A percentile compares a stretch with the other conserved stretches of the same genome.
Evolutionary conservation across 2,329 filamentous ascomycete species (phyloP).

Genomic region (Botrytis sinoallii): DNA sequence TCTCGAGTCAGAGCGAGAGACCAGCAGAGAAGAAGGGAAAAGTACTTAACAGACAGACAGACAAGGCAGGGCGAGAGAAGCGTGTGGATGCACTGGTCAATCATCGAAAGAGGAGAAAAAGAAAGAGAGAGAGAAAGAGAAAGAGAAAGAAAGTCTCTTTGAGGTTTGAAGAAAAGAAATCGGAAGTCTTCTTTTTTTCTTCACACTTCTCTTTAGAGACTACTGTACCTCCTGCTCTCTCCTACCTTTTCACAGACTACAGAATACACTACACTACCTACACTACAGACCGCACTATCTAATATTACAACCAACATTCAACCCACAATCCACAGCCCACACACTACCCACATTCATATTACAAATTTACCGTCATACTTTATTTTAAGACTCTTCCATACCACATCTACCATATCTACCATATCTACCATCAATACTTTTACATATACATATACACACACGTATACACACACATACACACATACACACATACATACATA

Average conservation of each 20-base stretch:
- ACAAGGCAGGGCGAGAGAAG: neutral
- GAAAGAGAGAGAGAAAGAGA: neutral
- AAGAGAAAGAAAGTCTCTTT: conserved; percentile 7
- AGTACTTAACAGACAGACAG: neutral
- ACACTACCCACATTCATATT: neutral
- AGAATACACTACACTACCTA: neutral
- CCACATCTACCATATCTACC: no score
- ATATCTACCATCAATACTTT: neutral
- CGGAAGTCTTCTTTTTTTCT: neutral
- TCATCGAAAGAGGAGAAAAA: neutral
- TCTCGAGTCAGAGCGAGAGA: neutral
- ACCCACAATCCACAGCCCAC: neutral
- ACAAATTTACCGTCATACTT: conserved; percentile 1
- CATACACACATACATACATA: neutral
- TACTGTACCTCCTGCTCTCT: no score
- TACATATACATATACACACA: neutral
- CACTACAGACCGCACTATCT: neutral
- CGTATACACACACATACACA: no score
- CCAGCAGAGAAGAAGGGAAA: neutral
- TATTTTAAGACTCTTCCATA: neutral
- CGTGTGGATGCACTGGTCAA: neutral
- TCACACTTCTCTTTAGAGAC: neutral
- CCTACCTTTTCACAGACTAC: neutral
- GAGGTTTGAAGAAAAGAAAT: conserved; percentile 11
- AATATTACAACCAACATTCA: neutral